phyloP scores from a whole-genome alignment of 768 basidiomycete genomes.

The Calocera viscosa region DNA sequence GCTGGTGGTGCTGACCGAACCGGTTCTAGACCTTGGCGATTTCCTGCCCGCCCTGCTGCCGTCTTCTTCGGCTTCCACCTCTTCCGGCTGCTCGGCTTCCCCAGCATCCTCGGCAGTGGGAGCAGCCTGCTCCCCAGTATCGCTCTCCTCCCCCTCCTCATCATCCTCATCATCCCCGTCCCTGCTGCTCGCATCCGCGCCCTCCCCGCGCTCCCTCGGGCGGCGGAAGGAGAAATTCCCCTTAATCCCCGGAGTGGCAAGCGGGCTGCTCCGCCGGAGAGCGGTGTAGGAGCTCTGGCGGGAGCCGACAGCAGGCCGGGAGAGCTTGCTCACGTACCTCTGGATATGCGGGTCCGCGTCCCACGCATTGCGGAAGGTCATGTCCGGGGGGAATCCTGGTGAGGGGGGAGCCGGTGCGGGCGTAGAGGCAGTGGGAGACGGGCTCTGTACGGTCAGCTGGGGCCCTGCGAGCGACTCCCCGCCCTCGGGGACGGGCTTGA shows the following conservation, averaged over 20 bases:
- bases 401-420: conserved; percentile 9
- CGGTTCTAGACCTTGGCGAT: neutral
- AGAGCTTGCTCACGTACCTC: conserved; percentile 42
- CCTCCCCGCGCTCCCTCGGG: conserved; percentile 33
- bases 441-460: conserved; percentile 13
- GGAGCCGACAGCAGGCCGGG: conserved; percentile 17
- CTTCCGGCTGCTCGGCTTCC: conserved; percentile 32
- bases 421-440: conserved; percentile 18
- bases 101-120: neutral
- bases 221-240: conserved; percentile 6
- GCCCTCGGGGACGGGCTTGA: neutral
- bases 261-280: neutral
- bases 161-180: conserved; percentile 61
- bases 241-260: conserved; percentile 5
- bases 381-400: conserved; percentile 24
- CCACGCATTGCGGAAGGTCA: conserved; percentile 73
- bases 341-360: conserved; percentile 71
- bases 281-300: neutral
- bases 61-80: conserved; percentile 24
- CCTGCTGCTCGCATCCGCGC: conserved; percentile 54
- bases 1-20: conserved; percentile 2
- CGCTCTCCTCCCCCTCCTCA: neutral
- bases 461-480: neutral
- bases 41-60: conserved; percentile 8
- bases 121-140: neutral